Conservation (phyloP, 2,329 filamentous ascomycete genomes). For the Monosporascus sp. region DNA sequence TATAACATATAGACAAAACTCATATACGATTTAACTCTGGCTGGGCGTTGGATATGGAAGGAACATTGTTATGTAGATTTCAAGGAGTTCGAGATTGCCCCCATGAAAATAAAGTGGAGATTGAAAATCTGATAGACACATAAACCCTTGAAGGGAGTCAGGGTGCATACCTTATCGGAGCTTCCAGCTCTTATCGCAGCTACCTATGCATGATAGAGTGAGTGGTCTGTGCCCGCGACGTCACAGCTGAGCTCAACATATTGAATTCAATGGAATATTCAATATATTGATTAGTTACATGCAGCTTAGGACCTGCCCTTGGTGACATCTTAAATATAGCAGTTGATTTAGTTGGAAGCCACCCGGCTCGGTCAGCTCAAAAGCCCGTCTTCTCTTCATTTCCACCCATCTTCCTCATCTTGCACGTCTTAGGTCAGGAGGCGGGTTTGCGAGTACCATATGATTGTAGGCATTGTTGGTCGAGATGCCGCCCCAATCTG, state of each 20-base stretch:
- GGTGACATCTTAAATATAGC: no score
- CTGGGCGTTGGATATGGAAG: no score
- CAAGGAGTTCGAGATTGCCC: not conserved
- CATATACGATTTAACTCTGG: no score
- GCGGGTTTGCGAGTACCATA: not conserved
- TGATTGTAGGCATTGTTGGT: not conserved
- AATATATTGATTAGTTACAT: no score
- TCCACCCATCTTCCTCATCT: not conserved
- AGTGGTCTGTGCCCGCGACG: not conserved
- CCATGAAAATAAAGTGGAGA: conserved; percentile 24
- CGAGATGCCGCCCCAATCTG: conserved; percentile 17
- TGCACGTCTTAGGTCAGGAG: no score
- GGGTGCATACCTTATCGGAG: not conserved
- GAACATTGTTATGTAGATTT: not conserved
- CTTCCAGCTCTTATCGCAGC: not conserved
- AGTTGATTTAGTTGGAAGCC: not conserved
- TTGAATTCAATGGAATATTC: no score
- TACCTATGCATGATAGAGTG: not conserved
- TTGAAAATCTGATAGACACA: conserved; percentile 1
- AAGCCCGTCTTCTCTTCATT: not conserved
- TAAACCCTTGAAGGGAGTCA: not conserved
- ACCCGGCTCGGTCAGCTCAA: no score
- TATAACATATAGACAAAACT: not conserved
- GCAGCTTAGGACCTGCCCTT: no score
- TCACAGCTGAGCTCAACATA: not conserved